phyloP scores from a whole-genome alignment of 2,329 filamentous ascomycete species.

The Cladosporium sp. region DNA sequence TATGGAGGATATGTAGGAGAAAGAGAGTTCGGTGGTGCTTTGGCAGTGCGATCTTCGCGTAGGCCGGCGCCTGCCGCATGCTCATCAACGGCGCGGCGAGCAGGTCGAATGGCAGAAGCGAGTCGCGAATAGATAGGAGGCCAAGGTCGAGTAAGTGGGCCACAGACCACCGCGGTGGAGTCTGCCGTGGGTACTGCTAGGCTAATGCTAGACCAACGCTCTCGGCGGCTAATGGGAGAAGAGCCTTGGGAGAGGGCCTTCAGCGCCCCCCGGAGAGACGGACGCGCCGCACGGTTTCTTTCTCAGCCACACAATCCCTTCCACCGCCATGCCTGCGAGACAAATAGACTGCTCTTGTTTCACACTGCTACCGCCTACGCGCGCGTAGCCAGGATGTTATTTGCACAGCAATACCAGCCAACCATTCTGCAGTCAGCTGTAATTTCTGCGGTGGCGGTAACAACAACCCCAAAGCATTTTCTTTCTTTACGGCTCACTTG shows the following conservation, averaged over 20 bases:
- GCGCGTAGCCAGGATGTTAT: not conserved
- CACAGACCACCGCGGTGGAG: not conserved
- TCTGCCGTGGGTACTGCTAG: not conserved
- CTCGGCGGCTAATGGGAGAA: not conserved
- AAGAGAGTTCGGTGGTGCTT: slow-evolving; percentile 4
- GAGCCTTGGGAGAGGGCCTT: too few species aligned
- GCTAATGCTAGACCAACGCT: not conserved
- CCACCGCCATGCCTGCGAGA: slow-evolving; percentile 6
- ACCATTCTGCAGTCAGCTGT: not conserved
- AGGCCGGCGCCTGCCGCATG: slow-evolving; percentile 18
- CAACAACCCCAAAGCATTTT: too few species aligned
- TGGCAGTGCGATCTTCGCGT: not conserved
- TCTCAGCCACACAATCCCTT: slow-evolving; percentile 4
- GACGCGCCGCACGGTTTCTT: not conserved
- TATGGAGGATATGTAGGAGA: slow-evolving; percentile 13
- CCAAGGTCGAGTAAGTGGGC: slow-evolving; percentile 2
- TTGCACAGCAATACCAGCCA: not conserved
- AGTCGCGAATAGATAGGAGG: slow-evolving; percentile 18
- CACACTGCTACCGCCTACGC: slow-evolving; percentile 9
- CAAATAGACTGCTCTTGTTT: slow-evolving; percentile 9
- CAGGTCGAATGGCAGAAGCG: slow-evolving; percentile 11
- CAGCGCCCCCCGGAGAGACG: not conserved
- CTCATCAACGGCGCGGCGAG: slow-evolving; percentile 17
- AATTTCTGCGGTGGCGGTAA: not conserved
- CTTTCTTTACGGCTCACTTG: not conserved